phyloP scores from a whole-genome alignment of 352 stramenopile species.

The Phytopythium litorale region DNA sequence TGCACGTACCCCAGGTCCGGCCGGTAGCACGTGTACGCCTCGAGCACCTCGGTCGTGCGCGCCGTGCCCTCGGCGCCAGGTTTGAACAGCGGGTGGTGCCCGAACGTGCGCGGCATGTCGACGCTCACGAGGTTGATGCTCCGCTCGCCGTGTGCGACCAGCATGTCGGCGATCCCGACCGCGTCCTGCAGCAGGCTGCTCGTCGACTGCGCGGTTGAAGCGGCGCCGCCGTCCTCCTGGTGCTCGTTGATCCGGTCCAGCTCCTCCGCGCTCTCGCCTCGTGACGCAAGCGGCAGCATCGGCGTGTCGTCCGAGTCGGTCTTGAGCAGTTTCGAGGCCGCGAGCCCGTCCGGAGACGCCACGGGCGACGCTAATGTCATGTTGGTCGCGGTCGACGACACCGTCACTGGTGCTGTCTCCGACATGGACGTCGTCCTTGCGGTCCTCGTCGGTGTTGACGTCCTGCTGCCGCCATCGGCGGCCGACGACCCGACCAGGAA shows the following conservation, averaged over 20 bases:
- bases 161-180: conserved; percentile 73
- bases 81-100: conserved; percentile 77
- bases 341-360: neutral
- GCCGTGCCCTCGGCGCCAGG: conserved; percentile 62
- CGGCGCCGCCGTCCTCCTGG: neutral
- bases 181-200: conserved; percentile 47
- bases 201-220: neutral
- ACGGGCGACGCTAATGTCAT: neutral
- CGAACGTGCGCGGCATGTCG: conserved; percentile 85
- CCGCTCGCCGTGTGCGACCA: conserved; percentile 73
- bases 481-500: conserved; percentile 4
- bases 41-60: conserved; percentile 74
- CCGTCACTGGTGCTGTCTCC: neutral
- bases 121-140: conserved; percentile 82
- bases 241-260: neutral
- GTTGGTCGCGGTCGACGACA: too few species aligned
- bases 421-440: neutral
- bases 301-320: conserved; percentile 11
- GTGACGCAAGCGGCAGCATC: conserved; percentile 2
- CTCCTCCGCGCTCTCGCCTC: conserved; percentile 4
- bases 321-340: conserved; percentile 1
- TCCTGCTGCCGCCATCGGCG: neutral
- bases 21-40: conserved; percentile 85
- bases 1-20: conserved; percentile 84
- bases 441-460: neutral